These are phyloP conservation scores for Nannizziopsis arthrosporioides DNA, from an alignment of 2,329 filamentous ascomycete species.

Conservation along the genomic window DNA sequence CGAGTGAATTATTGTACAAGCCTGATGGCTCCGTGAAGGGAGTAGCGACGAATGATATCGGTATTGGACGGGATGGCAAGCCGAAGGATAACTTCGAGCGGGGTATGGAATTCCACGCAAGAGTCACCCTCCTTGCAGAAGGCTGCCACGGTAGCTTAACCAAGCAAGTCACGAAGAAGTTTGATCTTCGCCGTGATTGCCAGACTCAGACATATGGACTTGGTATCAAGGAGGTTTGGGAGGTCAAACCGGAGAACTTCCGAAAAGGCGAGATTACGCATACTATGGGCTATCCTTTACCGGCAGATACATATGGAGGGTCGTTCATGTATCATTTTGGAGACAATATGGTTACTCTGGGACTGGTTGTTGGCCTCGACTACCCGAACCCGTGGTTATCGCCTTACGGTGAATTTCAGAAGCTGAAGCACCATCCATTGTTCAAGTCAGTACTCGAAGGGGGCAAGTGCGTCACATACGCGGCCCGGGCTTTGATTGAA, in stretches of 20 bases:
- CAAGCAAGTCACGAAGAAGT: conserved; percentile 92
- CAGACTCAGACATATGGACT: conserved; percentile 92
- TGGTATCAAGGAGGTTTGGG: conserved; percentile 95
- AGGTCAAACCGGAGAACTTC: conserved; percentile 87
- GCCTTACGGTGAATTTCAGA: conserved; percentile 93
- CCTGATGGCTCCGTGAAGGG: conserved; percentile 79
- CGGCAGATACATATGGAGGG: conserved; percentile 82
- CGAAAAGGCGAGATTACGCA: conserved; percentile 74
- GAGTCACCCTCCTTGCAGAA: conserved; percentile 82
- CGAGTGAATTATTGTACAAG: conserved; percentile 80
- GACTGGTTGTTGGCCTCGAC: conserved; percentile 84
- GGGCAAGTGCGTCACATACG: conserved; percentile 95
- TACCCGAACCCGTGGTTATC: conserved; percentile 95
- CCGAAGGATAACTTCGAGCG: conserved; percentile 86
- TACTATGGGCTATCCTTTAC: conserved; percentile 83
- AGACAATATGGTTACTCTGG: conserved; percentile 87
- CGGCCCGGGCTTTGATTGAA: conserved; percentile 79
- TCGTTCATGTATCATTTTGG: conserved; percentile 99
- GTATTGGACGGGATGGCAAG: conserved; percentile 67
- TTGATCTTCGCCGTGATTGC: conserved; percentile 75
- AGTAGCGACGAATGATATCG: conserved; percentile 91
- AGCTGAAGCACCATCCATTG: conserved; percentile 94
- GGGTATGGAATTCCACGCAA: conserved; percentile 95
- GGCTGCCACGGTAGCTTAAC: conserved; percentile 91
- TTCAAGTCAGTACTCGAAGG: conserved; percentile 81